phyloP scores from a whole-genome alignment of 352 stramenopile genomes.

The Phytopythium delawarense region DNA sequence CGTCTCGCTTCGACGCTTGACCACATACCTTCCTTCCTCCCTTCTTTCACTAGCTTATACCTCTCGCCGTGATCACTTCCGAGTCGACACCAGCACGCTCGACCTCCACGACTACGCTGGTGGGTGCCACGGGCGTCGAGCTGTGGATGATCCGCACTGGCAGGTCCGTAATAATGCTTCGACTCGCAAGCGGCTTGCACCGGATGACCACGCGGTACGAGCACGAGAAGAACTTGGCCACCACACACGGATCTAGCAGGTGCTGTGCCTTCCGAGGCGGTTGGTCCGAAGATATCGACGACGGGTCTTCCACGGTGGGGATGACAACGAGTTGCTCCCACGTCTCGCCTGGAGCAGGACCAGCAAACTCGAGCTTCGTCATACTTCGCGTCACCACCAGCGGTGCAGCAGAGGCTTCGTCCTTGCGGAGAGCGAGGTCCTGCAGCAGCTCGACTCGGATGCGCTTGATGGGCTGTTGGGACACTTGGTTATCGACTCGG shows the following conservation, averaged over 20 bases:
- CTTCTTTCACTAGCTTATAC: not conserved
- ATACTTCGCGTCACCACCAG: slow-evolving; percentile 20
- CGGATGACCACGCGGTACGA: slow-evolving; percentile 23
- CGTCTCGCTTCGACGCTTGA: not conserved
- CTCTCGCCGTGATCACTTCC: not conserved
- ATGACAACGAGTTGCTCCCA: slow-evolving; percentile 14
- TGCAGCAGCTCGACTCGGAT: slow-evolving; percentile 23
- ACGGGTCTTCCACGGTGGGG: slow-evolving; percentile 15
- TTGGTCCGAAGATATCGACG: slow-evolving; percentile 10
- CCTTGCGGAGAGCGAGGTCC: slow-evolving; percentile 19
- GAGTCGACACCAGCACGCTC: not conserved
- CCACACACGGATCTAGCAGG: slow-evolving; percentile 17
- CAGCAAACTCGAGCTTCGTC: slow-evolving; percentile 14
- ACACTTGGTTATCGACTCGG: slow-evolving; percentile 16
- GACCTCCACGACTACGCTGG: slow-evolving; percentile 2
- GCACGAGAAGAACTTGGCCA: slow-evolving; percentile 23
- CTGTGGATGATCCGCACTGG: slow-evolving; percentile 22
- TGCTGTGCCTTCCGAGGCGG: not conserved
- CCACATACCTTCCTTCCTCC: not conserved
- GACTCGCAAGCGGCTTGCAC: slow-evolving; percentile 25
- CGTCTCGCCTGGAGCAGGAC: slow-evolving; percentile 10
- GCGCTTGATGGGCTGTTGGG: slow-evolving; percentile 15
- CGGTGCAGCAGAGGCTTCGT: slow-evolving; percentile 7
- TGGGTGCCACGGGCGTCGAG: slow-evolving; percentile 7
- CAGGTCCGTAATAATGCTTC: slow-evolving; percentile 17